Evolutionary conservation across 257 asterid genomes (phyloP).

Genomic region (Forsythia viridissima): DNA sequence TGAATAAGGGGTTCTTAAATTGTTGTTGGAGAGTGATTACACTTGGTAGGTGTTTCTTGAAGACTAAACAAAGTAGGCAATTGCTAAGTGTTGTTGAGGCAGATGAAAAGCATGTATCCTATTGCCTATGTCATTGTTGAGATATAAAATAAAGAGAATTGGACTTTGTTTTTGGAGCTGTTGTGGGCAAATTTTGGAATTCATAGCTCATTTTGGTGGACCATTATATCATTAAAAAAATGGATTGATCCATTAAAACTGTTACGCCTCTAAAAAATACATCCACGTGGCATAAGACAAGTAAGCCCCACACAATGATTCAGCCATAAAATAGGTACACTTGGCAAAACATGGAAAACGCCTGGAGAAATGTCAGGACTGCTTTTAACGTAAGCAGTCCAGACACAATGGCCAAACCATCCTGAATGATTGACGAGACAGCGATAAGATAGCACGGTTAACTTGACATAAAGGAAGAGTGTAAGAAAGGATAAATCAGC

Average conservation of each 20-base stretch:
- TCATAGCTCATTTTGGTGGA: not conserved
- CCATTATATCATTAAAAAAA: constrained; percentile 26
- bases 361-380: too few relatives aligned
- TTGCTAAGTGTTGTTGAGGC: not conserved
- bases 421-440: too few relatives aligned
- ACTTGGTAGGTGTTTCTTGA: not conserved
- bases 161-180: constrained; percentile 4
- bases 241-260: constrained; percentile 7
- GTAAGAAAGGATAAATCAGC: too few relatives aligned
- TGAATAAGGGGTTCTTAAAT: not conserved
- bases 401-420: too few relatives aligned
- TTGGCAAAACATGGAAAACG: too few relatives aligned
- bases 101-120: constrained; percentile 21
- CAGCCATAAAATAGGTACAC: too few relatives aligned
- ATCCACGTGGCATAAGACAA: too few relatives aligned
- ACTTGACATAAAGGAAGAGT: too few relatives aligned
- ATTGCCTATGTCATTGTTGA: constrained; percentile 25
- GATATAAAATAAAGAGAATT: constrained; percentile 13
- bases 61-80: not conserved
- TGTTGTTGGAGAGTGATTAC: not conserved
- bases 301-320: too few relatives aligned
- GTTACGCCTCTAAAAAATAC: too few relatives aligned
- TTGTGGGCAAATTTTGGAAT: constrained; percentile 5
- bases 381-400: too few relatives aligned
- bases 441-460: too few relatives aligned